A percentile compares a stretch with the other conserved stretches of the same genome.
Evolutionary conservation across 2,329 filamentous ascomycete species (phyloP).

Genomic region (Microcera coccophila): DNA sequence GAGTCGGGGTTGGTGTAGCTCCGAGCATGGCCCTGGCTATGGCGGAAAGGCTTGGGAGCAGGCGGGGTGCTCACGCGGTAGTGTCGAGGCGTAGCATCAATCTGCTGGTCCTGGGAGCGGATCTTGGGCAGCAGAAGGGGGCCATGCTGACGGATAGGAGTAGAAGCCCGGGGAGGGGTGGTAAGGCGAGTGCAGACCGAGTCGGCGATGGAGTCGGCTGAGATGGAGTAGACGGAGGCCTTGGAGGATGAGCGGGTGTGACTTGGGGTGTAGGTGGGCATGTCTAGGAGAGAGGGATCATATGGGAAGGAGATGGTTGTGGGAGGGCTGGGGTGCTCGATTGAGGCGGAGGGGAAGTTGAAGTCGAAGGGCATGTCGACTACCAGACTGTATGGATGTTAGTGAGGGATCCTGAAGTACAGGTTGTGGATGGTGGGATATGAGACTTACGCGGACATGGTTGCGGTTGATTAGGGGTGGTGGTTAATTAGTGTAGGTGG

Average conservation of each 20-base stretch:
- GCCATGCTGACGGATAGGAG: slow-evolving; percentile 73
- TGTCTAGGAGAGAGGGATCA: slow-evolving; percentile 54
- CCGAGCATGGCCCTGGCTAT: slow-evolving; percentile 37
- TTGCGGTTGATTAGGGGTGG: slow-evolving; percentile 15
- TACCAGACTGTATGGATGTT: slow-evolving; percentile 49
- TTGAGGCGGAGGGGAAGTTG: slow-evolving; percentile 44
- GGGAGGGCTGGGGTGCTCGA: slow-evolving; percentile 31
- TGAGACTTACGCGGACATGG: slow-evolving; percentile 36
- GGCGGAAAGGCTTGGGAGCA: slow-evolving; percentile 36
- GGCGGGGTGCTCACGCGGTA: slow-evolving; percentile 34
- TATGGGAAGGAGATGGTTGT: slow-evolving; percentile 44
- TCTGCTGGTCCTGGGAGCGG: slow-evolving; percentile 75
- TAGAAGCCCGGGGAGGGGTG: slow-evolving; percentile 61
- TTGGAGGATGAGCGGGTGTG: slow-evolving; percentile 64
- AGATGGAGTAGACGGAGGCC: slow-evolving; percentile 57
- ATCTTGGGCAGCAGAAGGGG: slow-evolving; percentile 82
- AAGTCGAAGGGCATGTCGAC: slow-evolving; percentile 61
- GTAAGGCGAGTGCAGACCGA: slow-evolving; percentile 65
- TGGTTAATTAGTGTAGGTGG: too few relatives aligned
- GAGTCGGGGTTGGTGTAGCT: slow-evolving; percentile 61
- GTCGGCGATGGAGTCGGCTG: slow-evolving; percentile 52
- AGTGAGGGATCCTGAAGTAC: too few relatives aligned
- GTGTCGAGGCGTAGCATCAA: slow-evolving; percentile 53
- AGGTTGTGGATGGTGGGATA: slow-evolving; percentile 1
- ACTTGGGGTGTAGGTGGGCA: slow-evolving; percentile 36